Percentiles rank a stretch among this genome's conserved stretches.
These are phyloP conservation scores for Aspergillus quadricinctus DNA, from an alignment of 2,329 filamentous ascomycete species.

Conservation along the genomic window DNA sequence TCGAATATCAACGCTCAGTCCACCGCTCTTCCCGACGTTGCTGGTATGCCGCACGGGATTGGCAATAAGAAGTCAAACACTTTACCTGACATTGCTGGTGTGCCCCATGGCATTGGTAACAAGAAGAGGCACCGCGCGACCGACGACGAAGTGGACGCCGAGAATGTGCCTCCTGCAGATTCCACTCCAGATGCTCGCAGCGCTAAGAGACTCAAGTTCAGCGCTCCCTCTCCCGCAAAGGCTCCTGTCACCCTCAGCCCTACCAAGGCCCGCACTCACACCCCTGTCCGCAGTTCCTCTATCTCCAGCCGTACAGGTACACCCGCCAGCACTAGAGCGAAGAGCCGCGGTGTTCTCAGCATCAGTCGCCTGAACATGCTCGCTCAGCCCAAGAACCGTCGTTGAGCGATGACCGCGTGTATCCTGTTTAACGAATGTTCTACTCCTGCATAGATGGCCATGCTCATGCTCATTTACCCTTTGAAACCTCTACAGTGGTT, in stretches of 20 bases:
- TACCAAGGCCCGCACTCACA: conserved; percentile 31
- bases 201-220: conserved; percentile 34
- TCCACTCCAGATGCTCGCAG: conserved; percentile 25
- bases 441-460: conserved; percentile 5
- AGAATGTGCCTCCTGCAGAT: conserved; percentile 30
- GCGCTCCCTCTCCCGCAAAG: conserved; percentile 20
- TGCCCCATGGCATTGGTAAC: conserved; percentile 37
- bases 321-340: conserved; percentile 28
- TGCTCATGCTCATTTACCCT: conserved; percentile 1
- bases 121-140: conserved; percentile 36
- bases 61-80: conserved; percentile 32
- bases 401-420: conserved; percentile 13
- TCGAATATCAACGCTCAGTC: conserved; percentile 21
- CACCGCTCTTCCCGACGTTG: conserved; percentile 24
- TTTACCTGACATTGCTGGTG: conserved; percentile 16
- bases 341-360: conserved; percentile 33
- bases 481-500: neutral
- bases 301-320: conserved; percentile 18
- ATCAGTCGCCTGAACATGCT: conserved; percentile 47
- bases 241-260: conserved; percentile 27
- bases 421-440: conserved; percentile 4
- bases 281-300: conserved; percentile 24
- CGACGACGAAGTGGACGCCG: conserved; percentile 27
- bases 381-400: conserved; percentile 41
- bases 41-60: conserved; percentile 37